Evolutionary conservation across 441 rosid genomes (phyloP).

Genomic region (Corymbia citriodora): DNA sequence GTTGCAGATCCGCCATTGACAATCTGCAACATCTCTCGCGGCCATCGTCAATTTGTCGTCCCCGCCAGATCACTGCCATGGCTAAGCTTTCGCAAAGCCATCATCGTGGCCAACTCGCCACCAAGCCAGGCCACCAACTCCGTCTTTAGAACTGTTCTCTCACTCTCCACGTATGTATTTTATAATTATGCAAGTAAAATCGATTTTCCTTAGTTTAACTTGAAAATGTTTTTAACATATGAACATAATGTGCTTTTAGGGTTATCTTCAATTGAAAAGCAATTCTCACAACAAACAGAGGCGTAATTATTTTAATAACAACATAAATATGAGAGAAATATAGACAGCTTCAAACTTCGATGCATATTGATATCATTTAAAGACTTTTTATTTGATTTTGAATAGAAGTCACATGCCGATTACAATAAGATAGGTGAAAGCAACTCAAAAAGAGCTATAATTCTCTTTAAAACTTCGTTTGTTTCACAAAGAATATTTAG

Average conservation of each 20-base stretch:
- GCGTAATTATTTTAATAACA: neutral
- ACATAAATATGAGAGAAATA: neutral
- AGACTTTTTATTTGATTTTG: neutral
- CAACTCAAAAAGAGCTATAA: neutral
- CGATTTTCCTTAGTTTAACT: neutral
- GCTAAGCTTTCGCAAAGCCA: neutral
- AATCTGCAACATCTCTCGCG: neutral
- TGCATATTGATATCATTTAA: neutral
- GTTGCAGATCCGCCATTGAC: neutral
- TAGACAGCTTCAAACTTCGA: neutral
- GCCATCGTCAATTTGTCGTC: neutral
- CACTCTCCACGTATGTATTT: neutral
- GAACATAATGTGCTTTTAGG: neutral
- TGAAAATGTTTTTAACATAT: neutral
- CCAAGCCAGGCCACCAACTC: neutral
- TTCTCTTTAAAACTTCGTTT: neutral
- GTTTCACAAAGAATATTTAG: neutral
- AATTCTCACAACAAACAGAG: neutral
- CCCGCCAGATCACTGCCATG: neutral
- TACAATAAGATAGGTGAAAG: neutral
- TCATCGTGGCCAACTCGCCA: neutral
- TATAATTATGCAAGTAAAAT: neutral
- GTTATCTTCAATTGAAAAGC: neutral
- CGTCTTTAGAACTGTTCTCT: neutral
- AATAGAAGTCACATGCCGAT: neutral